Conservation (phyloP, 1,284 basidiomycete genomes). For the Peniophora sp. region DNA sequence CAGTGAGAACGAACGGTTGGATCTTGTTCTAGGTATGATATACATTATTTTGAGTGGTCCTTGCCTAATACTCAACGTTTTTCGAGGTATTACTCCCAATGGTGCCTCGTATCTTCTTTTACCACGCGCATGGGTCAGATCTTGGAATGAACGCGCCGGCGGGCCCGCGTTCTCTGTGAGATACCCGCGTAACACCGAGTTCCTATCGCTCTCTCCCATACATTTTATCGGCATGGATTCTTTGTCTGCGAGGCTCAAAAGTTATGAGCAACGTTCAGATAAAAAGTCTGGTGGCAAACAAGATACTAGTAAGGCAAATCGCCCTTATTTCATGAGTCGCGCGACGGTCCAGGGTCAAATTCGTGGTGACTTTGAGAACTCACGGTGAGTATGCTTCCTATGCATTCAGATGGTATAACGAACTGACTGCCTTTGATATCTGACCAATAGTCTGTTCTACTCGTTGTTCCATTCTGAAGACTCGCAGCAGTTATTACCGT, state of each 20-base stretch:
- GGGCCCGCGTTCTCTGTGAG: constrained; percentile 1
- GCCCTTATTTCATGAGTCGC: too few species aligned
- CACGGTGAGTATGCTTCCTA: not conserved
- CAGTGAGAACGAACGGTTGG: too few species aligned
- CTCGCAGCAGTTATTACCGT: too few species aligned
- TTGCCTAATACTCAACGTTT: not conserved
- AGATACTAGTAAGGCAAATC: not conserved
- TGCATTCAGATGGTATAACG: not conserved
- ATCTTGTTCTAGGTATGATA: constrained; percentile 15
- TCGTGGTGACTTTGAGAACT: not conserved
- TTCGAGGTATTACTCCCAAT: constrained; percentile 20
- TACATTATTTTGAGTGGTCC: not conserved
- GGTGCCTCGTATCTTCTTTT: constrained; percentile 26
- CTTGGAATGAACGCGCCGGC: constrained; percentile 4
- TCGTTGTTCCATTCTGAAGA: not conserved
- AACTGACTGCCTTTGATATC: not conserved
- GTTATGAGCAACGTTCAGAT: constrained; percentile 8
- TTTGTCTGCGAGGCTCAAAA: constrained; percentile 18
- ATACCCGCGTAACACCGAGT: constrained; percentile 10
- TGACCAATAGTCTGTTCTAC: not conserved
- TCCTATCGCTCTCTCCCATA: constrained; percentile 26
- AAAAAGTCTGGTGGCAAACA: constrained; percentile 14
- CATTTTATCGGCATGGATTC: constrained; percentile 15
- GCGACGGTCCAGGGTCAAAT: constrained; percentile 3
- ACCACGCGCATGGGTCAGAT: constrained; percentile 10